Conservation (phyloP, 441 rosid species). For the Aleurites moluccanus region DNA sequence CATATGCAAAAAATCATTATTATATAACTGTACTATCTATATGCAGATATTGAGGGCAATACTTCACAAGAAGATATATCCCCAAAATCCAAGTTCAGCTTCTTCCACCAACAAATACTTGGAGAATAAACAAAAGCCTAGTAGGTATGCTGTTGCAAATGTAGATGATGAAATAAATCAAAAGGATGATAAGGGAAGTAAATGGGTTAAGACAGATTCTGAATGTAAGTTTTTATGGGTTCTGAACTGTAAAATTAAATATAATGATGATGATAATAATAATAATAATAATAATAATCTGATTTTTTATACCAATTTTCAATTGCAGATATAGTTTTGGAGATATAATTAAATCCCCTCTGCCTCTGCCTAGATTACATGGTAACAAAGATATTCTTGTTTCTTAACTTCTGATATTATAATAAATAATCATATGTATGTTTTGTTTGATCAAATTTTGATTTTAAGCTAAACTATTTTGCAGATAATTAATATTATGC, state of each 20-base stretch:
- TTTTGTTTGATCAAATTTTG: not conserved
- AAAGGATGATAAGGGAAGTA: conserved; percentile 38
- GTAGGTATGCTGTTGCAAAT: conserved; percentile 9
- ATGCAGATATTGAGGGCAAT: conserved; percentile 45
- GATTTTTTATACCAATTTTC: not conserved
- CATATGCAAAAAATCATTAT: no score
- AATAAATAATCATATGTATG: not conserved
- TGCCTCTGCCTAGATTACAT: not conserved
- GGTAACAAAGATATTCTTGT: conserved; percentile 9
- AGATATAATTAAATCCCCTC: conserved; percentile 40
- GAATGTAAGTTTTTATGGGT: conserved; percentile 37
- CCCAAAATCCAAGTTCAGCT: conserved; percentile 31
- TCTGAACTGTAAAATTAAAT: not conserved
- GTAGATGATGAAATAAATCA: conserved; percentile 26
- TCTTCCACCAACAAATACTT: conserved; percentile 29
- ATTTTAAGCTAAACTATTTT: not conserved
- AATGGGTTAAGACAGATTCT: conserved; percentile 78
- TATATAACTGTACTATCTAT: no score
- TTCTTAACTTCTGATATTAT: not conserved
- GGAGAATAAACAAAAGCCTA: conserved; percentile 19
- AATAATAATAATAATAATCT: not conserved
- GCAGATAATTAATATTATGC: not conserved
- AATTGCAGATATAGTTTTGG: conserved; percentile 64
- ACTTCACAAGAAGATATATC: conserved; percentile 52
- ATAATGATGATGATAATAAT: no score